A percentile compares a stretch with the other conserved stretches of the same genome.
Evolutionary conservation across 805 yeast genomes (phyloP).

Genomic region (Wickerhamomyces alni): DNA sequence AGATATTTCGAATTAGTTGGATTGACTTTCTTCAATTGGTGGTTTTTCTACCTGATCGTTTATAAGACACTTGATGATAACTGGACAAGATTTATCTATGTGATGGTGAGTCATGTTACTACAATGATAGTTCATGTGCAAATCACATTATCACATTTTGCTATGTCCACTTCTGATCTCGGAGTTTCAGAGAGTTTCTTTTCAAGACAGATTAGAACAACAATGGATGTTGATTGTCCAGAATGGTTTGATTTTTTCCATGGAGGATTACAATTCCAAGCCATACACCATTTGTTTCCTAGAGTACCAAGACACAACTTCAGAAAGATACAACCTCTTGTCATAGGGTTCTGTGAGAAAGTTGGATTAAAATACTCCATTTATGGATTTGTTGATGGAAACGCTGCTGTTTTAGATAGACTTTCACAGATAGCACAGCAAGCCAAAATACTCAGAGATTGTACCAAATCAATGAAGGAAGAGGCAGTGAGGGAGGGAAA

Average conservation of each 20-base stretch:
- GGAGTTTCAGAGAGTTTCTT: slow-evolving; percentile 77
- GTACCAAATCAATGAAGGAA: slow-evolving; percentile 55
- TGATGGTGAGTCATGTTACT: slow-evolving; percentile 69
- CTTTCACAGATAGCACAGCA: slow-evolving; percentile 75
- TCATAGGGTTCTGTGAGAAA: slow-evolving; percentile 66
- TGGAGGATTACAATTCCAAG: slow-evolving; percentile 91
- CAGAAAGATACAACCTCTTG: slow-evolving; percentile 65
- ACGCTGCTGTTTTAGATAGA: slow-evolving; percentile 60
- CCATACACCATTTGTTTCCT: slow-evolving; percentile 86
- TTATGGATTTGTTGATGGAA: slow-evolving; percentile 79
- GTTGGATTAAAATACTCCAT: slow-evolving; percentile 78
- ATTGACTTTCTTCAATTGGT: slow-evolving; percentile 60
- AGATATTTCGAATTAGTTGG: slow-evolving; percentile 75
- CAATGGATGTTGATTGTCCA: slow-evolving; percentile 95
- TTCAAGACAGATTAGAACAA: slow-evolving; percentile 77
- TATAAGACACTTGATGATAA: slow-evolving; percentile 45
- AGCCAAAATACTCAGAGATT: slow-evolving; percentile 68
- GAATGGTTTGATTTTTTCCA: slow-evolving; percentile 87
- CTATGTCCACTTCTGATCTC: slow-evolving; percentile 86
- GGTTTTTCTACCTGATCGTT: slow-evolving; percentile 72
- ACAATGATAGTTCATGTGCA: slow-evolving; percentile 95
- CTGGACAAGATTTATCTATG: slow-evolving; percentile 48
- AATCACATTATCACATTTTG: slow-evolving; percentile 84
- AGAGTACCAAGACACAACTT: slow-evolving; percentile 85
- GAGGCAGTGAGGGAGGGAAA: slow-evolving; percentile 34